These are phyloP conservation scores for Neofusicoccum ribis DNA, from an alignment of 2,329 filamentous ascomycete species.

Conservation along the genomic window DNA sequence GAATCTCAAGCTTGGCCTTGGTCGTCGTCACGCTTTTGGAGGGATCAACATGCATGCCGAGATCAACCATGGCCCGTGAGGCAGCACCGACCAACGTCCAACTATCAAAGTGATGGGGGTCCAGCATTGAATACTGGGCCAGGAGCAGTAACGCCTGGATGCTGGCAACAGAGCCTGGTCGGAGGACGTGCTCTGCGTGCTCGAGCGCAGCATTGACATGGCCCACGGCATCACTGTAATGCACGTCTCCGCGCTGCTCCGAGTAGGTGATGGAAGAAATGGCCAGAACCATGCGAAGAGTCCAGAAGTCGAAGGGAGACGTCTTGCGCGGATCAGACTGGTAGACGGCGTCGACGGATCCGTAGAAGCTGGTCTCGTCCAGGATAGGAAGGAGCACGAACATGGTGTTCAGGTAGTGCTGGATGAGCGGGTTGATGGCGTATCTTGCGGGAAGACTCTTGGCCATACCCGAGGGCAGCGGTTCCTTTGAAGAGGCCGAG, in stretches of 20 bases:
- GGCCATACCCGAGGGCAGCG: slow-evolving; percentile 61
- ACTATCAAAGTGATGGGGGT: slow-evolving; percentile 87
- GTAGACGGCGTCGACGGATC: slow-evolving; percentile 79
- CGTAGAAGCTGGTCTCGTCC: slow-evolving; percentile 74
- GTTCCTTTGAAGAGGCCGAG: slow-evolving; percentile 75
- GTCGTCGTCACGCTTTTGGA: slow-evolving; percentile 68
- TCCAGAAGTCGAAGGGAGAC: slow-evolving; percentile 73
- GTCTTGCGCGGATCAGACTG: slow-evolving; percentile 65
- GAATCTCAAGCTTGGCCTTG: slow-evolving; percentile 70
- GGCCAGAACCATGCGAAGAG: slow-evolving; percentile 85
- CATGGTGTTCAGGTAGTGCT: slow-evolving; percentile 83
- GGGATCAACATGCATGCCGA: slow-evolving; percentile 91
- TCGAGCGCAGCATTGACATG: slow-evolving; percentile 68
- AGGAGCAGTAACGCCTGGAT: slow-evolving; percentile 86
- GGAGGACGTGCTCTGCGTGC: slow-evolving; percentile 78
- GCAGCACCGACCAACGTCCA: slow-evolving; percentile 94
- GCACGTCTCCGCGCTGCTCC: slow-evolving; percentile 62
- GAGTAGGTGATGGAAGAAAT: slow-evolving; percentile 77
- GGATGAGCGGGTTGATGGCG: slow-evolving; percentile 66
- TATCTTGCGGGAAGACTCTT: slow-evolving; percentile 70
- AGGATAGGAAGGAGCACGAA: slow-evolving; percentile 82
- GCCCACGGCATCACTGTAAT: slow-evolving; percentile 60
- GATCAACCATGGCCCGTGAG: slow-evolving; percentile 80
- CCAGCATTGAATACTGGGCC: slow-evolving; percentile 85
- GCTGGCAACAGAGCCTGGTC: slow-evolving; percentile 79